A percentile compares a stretch with the other conserved stretches of the same genome.
phyloP scores from a whole-genome alignment of 495 filamentous ascomycete genomes.

The Aspergillus ellipticus region DNA sequence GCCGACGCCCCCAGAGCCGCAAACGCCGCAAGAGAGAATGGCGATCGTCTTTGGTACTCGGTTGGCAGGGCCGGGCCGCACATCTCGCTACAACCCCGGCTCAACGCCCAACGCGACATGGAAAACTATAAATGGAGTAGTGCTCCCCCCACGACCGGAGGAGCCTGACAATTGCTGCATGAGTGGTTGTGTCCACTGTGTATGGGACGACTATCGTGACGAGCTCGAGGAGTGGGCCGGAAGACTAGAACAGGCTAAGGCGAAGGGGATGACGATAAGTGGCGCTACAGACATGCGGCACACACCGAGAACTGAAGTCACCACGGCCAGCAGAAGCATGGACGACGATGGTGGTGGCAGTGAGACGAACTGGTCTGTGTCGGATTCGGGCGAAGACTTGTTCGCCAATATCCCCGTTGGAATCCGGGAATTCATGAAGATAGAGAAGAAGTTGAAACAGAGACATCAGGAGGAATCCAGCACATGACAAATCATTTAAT shows the following conservation, averaged over 20 bases:
- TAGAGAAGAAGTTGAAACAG: slow-evolving; percentile 84
- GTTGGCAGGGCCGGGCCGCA: slow-evolving; percentile 65
- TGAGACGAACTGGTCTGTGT: slow-evolving; percentile 58
- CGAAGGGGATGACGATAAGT: slow-evolving; percentile 22
- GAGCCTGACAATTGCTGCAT: slow-evolving; percentile 99
- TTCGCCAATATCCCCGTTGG: slow-evolving; percentile 86
- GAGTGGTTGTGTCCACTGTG: slow-evolving; percentile 96
- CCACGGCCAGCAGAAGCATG: slow-evolving; percentile 53
- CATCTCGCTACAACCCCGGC: slow-evolving; percentile 54
- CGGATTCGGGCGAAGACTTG: slow-evolving; percentile 45
- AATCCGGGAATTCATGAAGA: slow-evolving; percentile 95
- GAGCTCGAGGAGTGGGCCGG: slow-evolving; percentile 85
- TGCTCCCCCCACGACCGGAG: slow-evolving; percentile 74
- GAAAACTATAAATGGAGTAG: slow-evolving; percentile 70
- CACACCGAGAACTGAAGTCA: slow-evolving; percentile 35
- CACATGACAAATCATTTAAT: slow-evolving; percentile 11
- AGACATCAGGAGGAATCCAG: slow-evolving; percentile 50
- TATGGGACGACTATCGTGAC: slow-evolving; percentile 88
- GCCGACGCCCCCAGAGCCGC: slow-evolving; percentile 22
- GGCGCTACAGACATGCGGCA: slow-evolving; percentile 27
- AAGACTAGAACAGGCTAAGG: slow-evolving; percentile 53
- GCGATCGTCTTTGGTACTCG: slow-evolving; percentile 74
- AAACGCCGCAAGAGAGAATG: slow-evolving; percentile 51
- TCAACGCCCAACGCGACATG: slow-evolving; percentile 40
- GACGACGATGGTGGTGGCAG: slow-evolving; percentile 81